These are phyloP conservation scores for Epicoccum nigrum DNA, from an alignment of 2,329 filamentous ascomycete genomes.

Conservation along the genomic window DNA sequence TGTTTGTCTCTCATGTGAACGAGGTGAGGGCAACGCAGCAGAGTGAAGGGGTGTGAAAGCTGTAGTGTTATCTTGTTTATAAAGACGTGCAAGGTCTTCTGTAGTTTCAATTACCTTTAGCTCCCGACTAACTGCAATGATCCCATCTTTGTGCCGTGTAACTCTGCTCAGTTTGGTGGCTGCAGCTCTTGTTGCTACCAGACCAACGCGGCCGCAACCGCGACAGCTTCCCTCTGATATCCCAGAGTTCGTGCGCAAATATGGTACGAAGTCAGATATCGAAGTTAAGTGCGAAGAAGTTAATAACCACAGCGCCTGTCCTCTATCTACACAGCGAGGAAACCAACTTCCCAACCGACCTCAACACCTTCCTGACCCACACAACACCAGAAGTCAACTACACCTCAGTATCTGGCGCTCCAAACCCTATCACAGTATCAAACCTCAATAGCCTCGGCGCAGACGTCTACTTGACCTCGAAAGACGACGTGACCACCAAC, in stretches of 20 bases:
- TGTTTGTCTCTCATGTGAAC: neutral
- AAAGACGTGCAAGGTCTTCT: neutral
- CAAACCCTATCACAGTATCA: slow-evolving; percentile 48
- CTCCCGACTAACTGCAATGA: neutral
- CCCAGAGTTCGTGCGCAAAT: slow-evolving; percentile 47
- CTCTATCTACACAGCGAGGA: slow-evolving; percentile 54
- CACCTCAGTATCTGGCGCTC: slow-evolving; percentile 39
- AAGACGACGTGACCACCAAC: slow-evolving; percentile 49
- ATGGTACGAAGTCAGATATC: slow-evolving; percentile 35
- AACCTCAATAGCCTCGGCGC: slow-evolving; percentile 53
- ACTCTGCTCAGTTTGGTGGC: neutral
- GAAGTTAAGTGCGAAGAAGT: neutral
- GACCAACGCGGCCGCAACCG: slow-evolving; percentile 24
- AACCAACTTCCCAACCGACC: slow-evolving; percentile 52
- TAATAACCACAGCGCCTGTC: slow-evolving; percentile 48
- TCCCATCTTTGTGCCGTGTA: neutral
- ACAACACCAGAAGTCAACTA: slow-evolving; percentile 49
- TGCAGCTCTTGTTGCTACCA: slow-evolving; percentile 14
- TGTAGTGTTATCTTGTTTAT: neutral
- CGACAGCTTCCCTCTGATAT: slow-evolving; percentile 34
- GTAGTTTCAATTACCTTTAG: too few relatives aligned
- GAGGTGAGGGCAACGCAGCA: neutral
- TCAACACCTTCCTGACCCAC: slow-evolving; percentile 50
- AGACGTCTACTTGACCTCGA: slow-evolving; percentile 55
- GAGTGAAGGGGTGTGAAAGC: neutral